phyloP scores from a whole-genome alignment of 257 asterid species.

The Sherardia arvensis region DNA sequence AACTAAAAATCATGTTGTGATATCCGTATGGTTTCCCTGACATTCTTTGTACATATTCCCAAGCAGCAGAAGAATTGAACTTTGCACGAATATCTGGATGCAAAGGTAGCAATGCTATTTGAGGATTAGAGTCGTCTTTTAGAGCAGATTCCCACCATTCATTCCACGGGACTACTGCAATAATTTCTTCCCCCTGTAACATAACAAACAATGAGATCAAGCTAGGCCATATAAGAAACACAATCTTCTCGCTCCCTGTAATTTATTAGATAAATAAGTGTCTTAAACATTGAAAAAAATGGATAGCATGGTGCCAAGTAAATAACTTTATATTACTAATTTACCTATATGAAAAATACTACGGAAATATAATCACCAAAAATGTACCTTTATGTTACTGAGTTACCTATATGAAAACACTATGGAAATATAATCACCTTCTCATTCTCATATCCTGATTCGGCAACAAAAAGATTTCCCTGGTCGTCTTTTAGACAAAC shows the following conservation, averaged over 20 bases:
- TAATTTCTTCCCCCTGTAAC: slow-evolving; percentile 89
- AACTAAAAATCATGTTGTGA: slow-evolving; percentile 98
- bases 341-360: not conserved
- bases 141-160: slow-evolving; percentile 93
- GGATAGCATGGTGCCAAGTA: not conserved
- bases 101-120: slow-evolving; percentile 79
- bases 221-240: not conserved
- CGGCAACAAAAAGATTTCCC: slow-evolving; percentile 96
- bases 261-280: not conserved
- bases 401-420: not conserved
- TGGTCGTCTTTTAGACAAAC: slow-evolving; percentile 88
- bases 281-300: not conserved
- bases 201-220: slow-evolving; percentile 14
- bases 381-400: not conserved
- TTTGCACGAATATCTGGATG: slow-evolving; percentile 83
- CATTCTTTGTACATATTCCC: slow-evolving; percentile 90
- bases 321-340: not conserved
- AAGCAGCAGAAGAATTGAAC: slow-evolving; percentile 75
- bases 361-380: slow-evolving; percentile 30
- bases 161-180: slow-evolving; percentile 80
- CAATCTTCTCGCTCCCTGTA: not conserved
- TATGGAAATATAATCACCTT: slow-evolving; percentile 36
- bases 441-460: slow-evolving; percentile 97
- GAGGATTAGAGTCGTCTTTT: slow-evolving; percentile 89
- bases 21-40: slow-evolving; percentile 97